Evolutionary conservation across 805 yeast genomes (phyloP).

Genomic region (Pichia insulana): DNA sequence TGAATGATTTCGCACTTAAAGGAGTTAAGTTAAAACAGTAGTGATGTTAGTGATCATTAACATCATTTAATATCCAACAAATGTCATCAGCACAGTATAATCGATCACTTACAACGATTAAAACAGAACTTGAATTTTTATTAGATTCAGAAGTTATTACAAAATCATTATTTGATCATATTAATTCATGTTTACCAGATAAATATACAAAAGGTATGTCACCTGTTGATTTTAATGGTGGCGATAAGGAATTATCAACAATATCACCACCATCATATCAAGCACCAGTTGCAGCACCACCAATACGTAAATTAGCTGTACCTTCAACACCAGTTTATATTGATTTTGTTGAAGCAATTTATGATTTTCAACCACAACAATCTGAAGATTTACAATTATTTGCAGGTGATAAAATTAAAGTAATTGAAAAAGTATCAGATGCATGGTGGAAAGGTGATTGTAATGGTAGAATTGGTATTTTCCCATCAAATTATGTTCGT

Average conservation of each 20-base stretch:
- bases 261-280: conserved; percentile 6
- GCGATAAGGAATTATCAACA: conserved; percentile 6
- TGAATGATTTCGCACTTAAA: no score
- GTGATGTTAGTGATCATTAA: no score
- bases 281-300: background rate
- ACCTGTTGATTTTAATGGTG: conserved; percentile 20
- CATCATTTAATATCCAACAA: background rate
- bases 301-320: conserved; percentile 8
- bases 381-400: conserved; percentile 59
- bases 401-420: conserved; percentile 61
- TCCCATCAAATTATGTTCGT: conserved; percentile 82
- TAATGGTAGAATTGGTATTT: conserved; percentile 61
- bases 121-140: conserved; percentile 69
- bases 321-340: conserved; percentile 1
- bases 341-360: conserved; percentile 57
- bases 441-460: conserved; percentile 89
- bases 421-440: conserved; percentile 63
- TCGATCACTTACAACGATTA: conserved; percentile 66
- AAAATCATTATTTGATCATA: conserved; percentile 37
- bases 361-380: conserved; percentile 68
- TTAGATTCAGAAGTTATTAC: conserved; percentile 66
- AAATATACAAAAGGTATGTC: conserved; percentile 12
- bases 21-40: no score
- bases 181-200: conserved; percentile 4
- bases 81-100: conserved; percentile 48